Conservation (phyloP, 805 yeast species). For the Ogataea trehaloabstinens region DNA sequence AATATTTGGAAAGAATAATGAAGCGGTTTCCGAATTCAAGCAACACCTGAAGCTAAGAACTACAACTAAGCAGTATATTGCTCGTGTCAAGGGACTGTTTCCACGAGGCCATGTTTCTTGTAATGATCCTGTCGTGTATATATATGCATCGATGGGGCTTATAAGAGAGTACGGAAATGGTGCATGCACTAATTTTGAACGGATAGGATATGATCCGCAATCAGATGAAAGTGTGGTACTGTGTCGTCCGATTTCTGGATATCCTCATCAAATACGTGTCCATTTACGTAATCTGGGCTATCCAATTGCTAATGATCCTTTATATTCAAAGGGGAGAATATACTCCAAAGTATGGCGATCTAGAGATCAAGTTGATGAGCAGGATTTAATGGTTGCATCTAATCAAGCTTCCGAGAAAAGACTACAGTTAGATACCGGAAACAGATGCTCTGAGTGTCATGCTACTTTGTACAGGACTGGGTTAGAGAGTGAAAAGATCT, state of each 20-base stretch:
- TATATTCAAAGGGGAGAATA: slow-evolving; percentile 17
- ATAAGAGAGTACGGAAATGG: slow-evolving; percentile 6
- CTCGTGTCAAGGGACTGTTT: slow-evolving; percentile 39
- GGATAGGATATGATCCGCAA: slow-evolving; percentile 24
- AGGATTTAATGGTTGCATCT: slow-evolving; percentile 10
- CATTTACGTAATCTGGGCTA: slow-evolving; percentile 45
- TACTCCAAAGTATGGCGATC: slow-evolving; percentile 7
- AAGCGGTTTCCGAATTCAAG: slow-evolving; percentile 28
- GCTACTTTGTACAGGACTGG: slow-evolving; percentile 28
- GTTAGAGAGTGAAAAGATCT: slow-evolving; percentile 33
- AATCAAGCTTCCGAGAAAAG: slow-evolving; percentile 7
- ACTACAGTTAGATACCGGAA: slow-evolving; percentile 15
- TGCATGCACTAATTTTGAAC: slow-evolving; percentile 21
- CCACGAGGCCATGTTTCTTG: slow-evolving; percentile 29
- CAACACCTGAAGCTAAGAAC: slow-evolving; percentile 22
- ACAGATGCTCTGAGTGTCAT: slow-evolving; percentile 33
- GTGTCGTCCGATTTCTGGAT: slow-evolving; percentile 48
- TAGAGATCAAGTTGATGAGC: slow-evolving; percentile 2
- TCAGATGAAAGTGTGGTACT: slow-evolving; percentile 36
- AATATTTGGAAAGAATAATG: slow-evolving; percentile 38
- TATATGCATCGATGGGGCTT: slow-evolving; percentile 19
- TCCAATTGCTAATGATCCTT: slow-evolving; percentile 32
- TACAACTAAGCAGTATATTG: slow-evolving; percentile 39
- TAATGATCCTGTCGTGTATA: slow-evolving; percentile 34
- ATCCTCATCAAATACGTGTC: slow-evolving; percentile 55